Evolutionary conservation across 179 eudicot species (phyloP).

Genomic region (Gypsophila paniculata): DNA sequence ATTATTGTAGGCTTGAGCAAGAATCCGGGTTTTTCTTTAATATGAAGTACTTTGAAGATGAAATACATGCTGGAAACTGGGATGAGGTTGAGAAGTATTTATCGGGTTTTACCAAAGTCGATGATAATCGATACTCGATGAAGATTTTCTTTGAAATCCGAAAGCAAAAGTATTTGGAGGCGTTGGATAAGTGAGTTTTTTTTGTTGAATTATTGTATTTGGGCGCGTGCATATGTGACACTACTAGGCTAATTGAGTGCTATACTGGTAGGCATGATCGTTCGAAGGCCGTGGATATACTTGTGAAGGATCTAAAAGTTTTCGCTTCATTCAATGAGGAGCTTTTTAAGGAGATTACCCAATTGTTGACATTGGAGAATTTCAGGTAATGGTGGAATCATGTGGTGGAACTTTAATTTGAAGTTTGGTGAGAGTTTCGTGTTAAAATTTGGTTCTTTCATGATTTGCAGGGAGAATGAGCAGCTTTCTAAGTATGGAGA

Average conservation of each 20-base stretch:
- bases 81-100: slow-evolving; percentile 89
- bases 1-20: slow-evolving; percentile 62
- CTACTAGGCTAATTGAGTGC: slow-evolving; percentile 10
- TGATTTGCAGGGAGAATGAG: slow-evolving; percentile 70
- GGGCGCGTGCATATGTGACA: slow-evolving; percentile 1
- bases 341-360: slow-evolving; percentile 82
- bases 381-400: slow-evolving; percentile 46
- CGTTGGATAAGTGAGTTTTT: slow-evolving; percentile 72
- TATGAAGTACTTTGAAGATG: slow-evolving; percentile 94
- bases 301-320: slow-evolving; percentile 80
- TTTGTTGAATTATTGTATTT: neutral
- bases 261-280: slow-evolving; percentile 63
- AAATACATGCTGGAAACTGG: slow-evolving; percentile 86
- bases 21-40: slow-evolving; percentile 97
- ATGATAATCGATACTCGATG: slow-evolving; percentile 93
- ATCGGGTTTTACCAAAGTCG: slow-evolving; percentile 91
- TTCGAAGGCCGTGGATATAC: slow-evolving; percentile 76
- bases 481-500: slow-evolving; percentile 92
- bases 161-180: slow-evolving; percentile 94
- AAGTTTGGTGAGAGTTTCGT: neutral
- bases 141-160: slow-evolving; percentile 88
- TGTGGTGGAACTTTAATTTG: neutral
- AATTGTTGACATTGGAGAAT: slow-evolving; percentile 67
- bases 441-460: slow-evolving; percentile 2
- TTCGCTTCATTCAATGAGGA: slow-evolving; percentile 78